Percentiles rank a stretch among this genome's conserved stretches.
These are phyloP conservation scores for Hanseniaspora taiwanica DNA, from an alignment of 805 yeast genomes.

Conservation along the genomic window DNA sequence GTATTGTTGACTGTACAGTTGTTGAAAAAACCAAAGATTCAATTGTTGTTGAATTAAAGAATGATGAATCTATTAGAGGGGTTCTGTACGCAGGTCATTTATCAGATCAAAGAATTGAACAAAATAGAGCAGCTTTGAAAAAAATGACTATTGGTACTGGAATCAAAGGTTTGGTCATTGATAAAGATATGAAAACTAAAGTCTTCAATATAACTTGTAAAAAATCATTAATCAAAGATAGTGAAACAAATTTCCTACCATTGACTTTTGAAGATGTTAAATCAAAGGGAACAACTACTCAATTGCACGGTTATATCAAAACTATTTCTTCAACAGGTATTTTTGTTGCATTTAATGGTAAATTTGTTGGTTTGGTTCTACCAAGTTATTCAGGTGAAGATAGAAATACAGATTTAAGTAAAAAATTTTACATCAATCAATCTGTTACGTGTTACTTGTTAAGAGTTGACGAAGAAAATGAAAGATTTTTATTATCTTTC, in stretches of 20 bases:
- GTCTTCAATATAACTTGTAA: conserved; percentile 54
- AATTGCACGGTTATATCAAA: conserved; percentile 61
- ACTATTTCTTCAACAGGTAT: conserved; percentile 71
- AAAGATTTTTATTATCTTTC: conserved; percentile 58
- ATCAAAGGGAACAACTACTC: conserved; percentile 26
- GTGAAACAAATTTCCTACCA: conserved; percentile 43
- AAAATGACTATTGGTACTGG: conserved; percentile 47
- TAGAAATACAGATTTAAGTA: conserved; percentile 38
- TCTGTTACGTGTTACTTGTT: conserved; percentile 58
- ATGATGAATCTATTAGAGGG: conserved; percentile 41
- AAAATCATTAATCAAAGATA: conserved; percentile 51
- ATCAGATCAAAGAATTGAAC: conserved; percentile 63
- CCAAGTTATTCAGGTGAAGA: conserved; percentile 55
- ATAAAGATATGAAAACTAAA: conserved; percentile 48
- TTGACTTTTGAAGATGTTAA: conserved; percentile 42
- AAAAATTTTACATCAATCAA: conserved; percentile 49
- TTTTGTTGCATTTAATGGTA: conserved; percentile 70
- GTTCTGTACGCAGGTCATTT: conserved; percentile 63
- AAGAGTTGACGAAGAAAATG: conserved; percentile 52
- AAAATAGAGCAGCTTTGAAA: conserved; percentile 54
- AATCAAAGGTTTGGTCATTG: conserved; percentile 49
- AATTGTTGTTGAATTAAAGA: conserved; percentile 46
- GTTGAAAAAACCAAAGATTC: conserved; percentile 69
- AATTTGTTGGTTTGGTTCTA: conserved; percentile 70
- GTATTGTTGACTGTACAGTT: conserved; percentile 45